Evolutionary conservation across 768 basidiomycete genomes (phyloP).

Genomic region (Trametes sanguinea): DNA sequence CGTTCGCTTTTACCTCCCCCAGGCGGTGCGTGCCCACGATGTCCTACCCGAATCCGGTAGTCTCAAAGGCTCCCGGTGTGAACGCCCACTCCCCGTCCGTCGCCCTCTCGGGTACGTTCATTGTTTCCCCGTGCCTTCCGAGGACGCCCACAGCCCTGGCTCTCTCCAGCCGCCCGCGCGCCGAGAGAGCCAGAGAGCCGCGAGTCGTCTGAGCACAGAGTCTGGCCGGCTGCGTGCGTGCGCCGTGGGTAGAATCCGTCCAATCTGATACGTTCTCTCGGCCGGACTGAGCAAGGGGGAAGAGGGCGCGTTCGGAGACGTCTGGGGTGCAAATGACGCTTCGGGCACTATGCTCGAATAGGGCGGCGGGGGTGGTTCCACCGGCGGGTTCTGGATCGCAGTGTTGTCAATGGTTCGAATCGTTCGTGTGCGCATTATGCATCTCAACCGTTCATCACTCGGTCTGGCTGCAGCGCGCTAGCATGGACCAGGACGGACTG

Average conservation of each 20-base stretch:
- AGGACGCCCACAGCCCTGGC: neutral
- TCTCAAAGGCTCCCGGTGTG: conserved; percentile 29
- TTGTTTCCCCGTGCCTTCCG: neutral
- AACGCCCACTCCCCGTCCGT: neutral
- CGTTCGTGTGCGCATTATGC: neutral
- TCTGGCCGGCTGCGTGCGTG: too few species aligned
- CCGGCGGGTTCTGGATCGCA: conserved; percentile 11
- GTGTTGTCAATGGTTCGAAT: neutral
- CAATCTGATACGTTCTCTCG: conserved; percentile 7
- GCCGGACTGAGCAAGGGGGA: neutral
- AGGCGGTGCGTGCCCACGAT: conserved; percentile 12
- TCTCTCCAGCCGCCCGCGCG: too few species aligned
- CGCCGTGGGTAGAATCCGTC: neutral
- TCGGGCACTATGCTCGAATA: conserved; percentile 14
- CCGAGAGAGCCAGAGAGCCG: too few species aligned
- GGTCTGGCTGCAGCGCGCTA: neutral
- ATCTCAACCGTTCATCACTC: too few species aligned
- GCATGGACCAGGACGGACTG: neutral
- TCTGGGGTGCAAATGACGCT: conserved; percentile 11
- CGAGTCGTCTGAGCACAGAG: too few species aligned
- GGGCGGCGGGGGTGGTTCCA: conserved; percentile 11
- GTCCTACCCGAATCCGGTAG: conserved; percentile 25
- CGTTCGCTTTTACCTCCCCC: conserved; percentile 23
- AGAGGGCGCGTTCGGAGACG: neutral
- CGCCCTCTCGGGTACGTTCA: neutral